Evolutionary conservation across 352 stramenopile species (phyloP), one percentile per base, ranked within the genome.

Genomic region (Phytophthora cajani): DNA sequence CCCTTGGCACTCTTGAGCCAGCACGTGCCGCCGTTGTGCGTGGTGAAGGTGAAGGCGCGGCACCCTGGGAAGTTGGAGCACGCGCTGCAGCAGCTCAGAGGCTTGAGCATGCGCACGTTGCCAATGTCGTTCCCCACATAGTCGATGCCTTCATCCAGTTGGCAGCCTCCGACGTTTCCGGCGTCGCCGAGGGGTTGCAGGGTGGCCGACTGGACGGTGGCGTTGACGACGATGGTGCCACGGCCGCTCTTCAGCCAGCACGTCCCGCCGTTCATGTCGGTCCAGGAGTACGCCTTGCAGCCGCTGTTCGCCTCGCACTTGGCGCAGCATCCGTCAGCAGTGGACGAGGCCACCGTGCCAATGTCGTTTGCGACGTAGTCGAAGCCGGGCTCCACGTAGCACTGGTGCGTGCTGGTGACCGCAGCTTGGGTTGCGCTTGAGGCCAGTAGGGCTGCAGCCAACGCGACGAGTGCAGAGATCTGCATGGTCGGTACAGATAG

Each of bases 221-320:
- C 19, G n/a, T 55, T 65, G 17, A 67, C 57, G 33, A 67, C 25
- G 40, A 75, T 53, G 5, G 61, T 67, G 6, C 71, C 75, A 5
- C 71, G 71, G 9, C 62, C 73, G 36, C 69, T 85, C 73, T 90
- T 90, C 62, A 91, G 70, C 75, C 76, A 91, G 67, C 81, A 89
- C 6, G 75, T 89, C 21, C 81, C 81, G 3, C 77, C 80, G 44
- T 83, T 82, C 40, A 62, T 59, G 38, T 76, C 67, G 3, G 58
- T 82, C 80, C 80, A 91, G 0, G 76, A 77, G 46, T 77, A 89
- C 0, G 75, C 79, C 5, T 67, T 72, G 67, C 76, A 85, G 1
- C 59, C 66, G 9, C 46, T 44, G 10, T 54, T 58, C 23, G 10
- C n/a, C 21, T 77, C 54, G 50, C 72, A 80, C 30, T 69, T 65